These are phyloP conservation scores for Colletotrichum sp. DNA, from an alignment of 2,329 filamentous ascomycete species.

Conservation along the genomic window DNA sequence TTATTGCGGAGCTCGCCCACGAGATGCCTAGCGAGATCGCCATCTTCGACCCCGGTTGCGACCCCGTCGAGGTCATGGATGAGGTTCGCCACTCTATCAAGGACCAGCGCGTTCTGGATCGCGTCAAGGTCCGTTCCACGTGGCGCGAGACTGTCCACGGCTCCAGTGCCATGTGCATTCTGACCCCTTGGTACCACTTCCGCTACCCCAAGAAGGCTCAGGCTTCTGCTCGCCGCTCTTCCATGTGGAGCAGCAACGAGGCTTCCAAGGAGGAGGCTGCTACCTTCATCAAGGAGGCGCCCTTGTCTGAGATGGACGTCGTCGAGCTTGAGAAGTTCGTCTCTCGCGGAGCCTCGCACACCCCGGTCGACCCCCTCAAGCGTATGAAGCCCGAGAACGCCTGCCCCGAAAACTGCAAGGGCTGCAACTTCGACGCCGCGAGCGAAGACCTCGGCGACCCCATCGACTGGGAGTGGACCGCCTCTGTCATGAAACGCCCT, in stretches of 20 bases:
- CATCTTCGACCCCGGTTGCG: conserved; percentile 71
- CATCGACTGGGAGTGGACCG: conserved; percentile 53
- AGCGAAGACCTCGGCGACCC: conserved; percentile 41
- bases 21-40: conserved; percentile 69
- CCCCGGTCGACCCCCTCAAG: conserved; percentile 49
- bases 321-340: conserved; percentile 28
- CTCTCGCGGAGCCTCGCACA: conserved; percentile 31
- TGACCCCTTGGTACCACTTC: conserved; percentile 60
- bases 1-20: conserved; percentile 68
- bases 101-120: conserved; percentile 61
- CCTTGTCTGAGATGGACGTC: conserved; percentile 31
- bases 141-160: conserved; percentile 23
- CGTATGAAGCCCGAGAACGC: conserved; percentile 44
- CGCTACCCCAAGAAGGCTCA: conserved; percentile 32
- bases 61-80: conserved; percentile 52
- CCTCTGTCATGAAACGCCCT: conserved; percentile 22
- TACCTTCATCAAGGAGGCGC: conserved; percentile 18
- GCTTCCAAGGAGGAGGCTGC: conserved; percentile 14
- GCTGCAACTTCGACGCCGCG: conserved; percentile 39
- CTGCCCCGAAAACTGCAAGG: conserved; percentile 52
- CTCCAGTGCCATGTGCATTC: conserved; percentile 48
- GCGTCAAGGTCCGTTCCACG: conserved; percentile 58
- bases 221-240: conserved; percentile 17
- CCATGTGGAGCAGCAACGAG: conserved; percentile 13
- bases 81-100: conserved; percentile 55